phyloP scores from a whole-genome alignment of 2,329 filamentous ascomycete genomes.

The Ophiostoma australiae region DNA sequence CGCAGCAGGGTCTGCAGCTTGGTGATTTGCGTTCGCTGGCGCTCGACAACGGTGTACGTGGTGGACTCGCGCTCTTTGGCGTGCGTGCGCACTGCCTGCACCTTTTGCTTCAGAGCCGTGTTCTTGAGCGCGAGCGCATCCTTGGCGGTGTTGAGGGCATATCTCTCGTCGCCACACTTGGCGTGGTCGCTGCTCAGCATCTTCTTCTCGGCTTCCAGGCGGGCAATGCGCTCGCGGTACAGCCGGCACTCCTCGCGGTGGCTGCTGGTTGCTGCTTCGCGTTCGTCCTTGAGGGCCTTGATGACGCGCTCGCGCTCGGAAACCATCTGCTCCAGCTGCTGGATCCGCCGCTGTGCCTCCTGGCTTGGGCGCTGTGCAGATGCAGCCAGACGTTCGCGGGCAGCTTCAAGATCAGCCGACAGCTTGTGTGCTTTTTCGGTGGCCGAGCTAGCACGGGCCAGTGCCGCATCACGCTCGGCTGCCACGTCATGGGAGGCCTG shows the following conservation, averaged over 20 bases:
- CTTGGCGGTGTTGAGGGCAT: slow-evolving; percentile 20
- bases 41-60: slow-evolving; percentile 23
- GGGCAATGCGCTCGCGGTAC: slow-evolving; percentile 26
- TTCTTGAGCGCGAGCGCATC: slow-evolving; percentile 23
- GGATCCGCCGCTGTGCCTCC: slow-evolving; percentile 26
- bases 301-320: slow-evolving; percentile 29
- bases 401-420: slow-evolving; percentile 22
- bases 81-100: slow-evolving; percentile 22
- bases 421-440: slow-evolving; percentile 20
- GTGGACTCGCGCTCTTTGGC: slow-evolving; percentile 23
- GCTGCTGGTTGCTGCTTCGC: slow-evolving; percentile 26
- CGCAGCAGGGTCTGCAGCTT: slow-evolving; percentile 25
- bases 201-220: slow-evolving; percentile 26
- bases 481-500: slow-evolving; percentile 9
- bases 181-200: slow-evolving; percentile 28
- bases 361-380: slow-evolving; percentile 17
- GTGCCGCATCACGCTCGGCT: slow-evolving; percentile 24
- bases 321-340: slow-evolving; percentile 28
- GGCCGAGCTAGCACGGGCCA: slow-evolving; percentile 16
- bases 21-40: slow-evolving; percentile 25
- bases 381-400: slow-evolving; percentile 21
- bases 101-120: slow-evolving; percentile 19
- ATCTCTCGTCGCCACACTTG: slow-evolving; percentile 26
- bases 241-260: slow-evolving; percentile 27
- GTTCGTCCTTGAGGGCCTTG: slow-evolving; percentile 27